Evolutionary conservation across 106 monocot genomes (phyloP).

Genomic region (Hemerocallis citrina): DNA sequence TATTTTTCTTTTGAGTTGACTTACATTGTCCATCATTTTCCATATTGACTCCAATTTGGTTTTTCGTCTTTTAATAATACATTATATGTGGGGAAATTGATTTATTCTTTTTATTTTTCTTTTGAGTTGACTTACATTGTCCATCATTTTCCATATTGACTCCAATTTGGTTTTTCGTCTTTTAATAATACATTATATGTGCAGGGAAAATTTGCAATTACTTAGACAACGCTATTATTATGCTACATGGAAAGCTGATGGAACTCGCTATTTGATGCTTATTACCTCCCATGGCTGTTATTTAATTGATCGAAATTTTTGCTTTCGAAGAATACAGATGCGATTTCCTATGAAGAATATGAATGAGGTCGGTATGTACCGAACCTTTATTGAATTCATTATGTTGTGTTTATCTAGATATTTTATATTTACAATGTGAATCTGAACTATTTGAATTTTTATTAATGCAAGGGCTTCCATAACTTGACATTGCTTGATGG

Average conservation of each 20-base stretch:
- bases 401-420: neutral
- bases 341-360: slow-evolving; percentile 66
- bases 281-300: slow-evolving; percentile 76
- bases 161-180: neutral
- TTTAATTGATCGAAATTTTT: slow-evolving; percentile 87
- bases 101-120: no score
- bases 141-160: neutral
- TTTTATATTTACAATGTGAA: neutral
- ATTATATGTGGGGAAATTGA: slow-evolving; percentile 41
- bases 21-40: neutral
- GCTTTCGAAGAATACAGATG: slow-evolving; percentile 90
- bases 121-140: neutral
- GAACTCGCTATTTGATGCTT: slow-evolving; percentile 98
- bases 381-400: neutral
- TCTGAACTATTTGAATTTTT: slow-evolving; percentile 3
- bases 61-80: neutral
- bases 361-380: slow-evolving; percentile 30
- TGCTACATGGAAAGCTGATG: slow-evolving; percentile 99
- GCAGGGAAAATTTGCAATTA: slow-evolving; percentile 89
- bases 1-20: no score
- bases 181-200: neutral
- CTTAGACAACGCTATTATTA: slow-evolving; percentile 91
- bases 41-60: neutral
- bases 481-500: slow-evolving; percentile 85
- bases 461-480: slow-evolving; percentile 56